Base-by-base conservation (phyloP, 73 alveolate genomes). In the Stentor roeselii region DNA sequence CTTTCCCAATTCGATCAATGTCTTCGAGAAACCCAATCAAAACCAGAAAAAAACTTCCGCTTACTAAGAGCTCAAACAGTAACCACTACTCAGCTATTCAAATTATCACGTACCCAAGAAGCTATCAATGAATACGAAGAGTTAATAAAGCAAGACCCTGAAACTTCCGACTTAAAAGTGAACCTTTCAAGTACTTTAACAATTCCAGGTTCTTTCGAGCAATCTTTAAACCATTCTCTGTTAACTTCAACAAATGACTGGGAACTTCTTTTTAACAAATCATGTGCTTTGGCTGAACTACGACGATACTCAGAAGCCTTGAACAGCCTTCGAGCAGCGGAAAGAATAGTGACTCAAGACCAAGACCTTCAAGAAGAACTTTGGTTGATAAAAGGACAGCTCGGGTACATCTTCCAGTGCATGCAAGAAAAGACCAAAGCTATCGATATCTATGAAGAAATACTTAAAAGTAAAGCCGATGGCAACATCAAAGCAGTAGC, bases 1-100 rank as follows among this genome's bases (percentile, higher is more conserved):
- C 80, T 67, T 34, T n/a, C 27, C 27, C n/a, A 67, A 21, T 67
- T 67, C 37, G 41, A 67, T 21, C 42, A 67, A 36, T 30, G 80
- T 40, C 37, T 67, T 27, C 15, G 41, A 67, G 34, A 27, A 14
- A 27, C 41, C 2, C 27, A 34, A 67, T 15, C 42, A n/a, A 67
- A 34, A 67, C 21, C 27, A 1, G 80, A 67, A n/a, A 67, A 67
- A 67, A 27, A 36, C 34, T 67, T 67, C 37, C 80, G 80, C 34
- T 40, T 21, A 1, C 80, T 67, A 27, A n/a, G 80, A 67, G 80
- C 80, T 34, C 80, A 67, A 67, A 32, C 80, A 27, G 80, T 67
- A 67, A 21, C 37, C 14, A 30, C 34, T 30, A 67, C 37, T 21
- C 34, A 67, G 80, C 34, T 30, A 15, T 67, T 67, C 37, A 36